Evolutionary conservation across 768 basidiomycete genomes (phyloP).

Genomic region (Pleurotus giganteus): DNA sequence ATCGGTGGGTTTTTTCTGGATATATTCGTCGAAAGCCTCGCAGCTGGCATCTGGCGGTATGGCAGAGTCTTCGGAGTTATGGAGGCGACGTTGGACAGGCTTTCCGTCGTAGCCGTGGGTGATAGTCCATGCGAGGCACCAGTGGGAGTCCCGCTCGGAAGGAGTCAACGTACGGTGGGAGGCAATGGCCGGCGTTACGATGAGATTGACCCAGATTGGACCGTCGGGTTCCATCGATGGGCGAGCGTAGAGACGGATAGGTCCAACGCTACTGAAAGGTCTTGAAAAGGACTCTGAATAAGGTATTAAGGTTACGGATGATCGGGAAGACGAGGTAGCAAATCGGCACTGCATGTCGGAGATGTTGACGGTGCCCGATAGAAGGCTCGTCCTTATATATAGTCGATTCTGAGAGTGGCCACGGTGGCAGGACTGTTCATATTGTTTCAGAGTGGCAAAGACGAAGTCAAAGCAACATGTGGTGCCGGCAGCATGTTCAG

Average conservation of each 20-base stretch:
- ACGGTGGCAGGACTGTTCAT: too few species aligned
- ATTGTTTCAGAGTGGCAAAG: too few species aligned
- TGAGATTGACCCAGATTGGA: neutral
- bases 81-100: neutral
- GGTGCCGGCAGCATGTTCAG: too few species aligned
- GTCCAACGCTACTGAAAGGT: neutral
- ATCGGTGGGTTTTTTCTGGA: neutral
- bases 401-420: too few species aligned
- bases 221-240: neutral
- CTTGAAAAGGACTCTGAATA: neutral
- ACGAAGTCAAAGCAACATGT: too few species aligned
- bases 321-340: too few species aligned
- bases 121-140: neutral
- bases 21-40: neutral
- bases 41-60: neutral
- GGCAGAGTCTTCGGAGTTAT: neutral
- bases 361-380: too few species aligned
- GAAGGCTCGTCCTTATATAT: too few species aligned
- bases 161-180: neutral
- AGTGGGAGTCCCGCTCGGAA: neutral
- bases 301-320: too few species aligned
- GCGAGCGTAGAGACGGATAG: neutral
- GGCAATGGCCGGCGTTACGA: neutral
- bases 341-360: too few species aligned
- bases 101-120: neutral